phyloP scores from a whole-genome alignment of 306 rosid genomes.

The Dalbergia cultrata region DNA sequence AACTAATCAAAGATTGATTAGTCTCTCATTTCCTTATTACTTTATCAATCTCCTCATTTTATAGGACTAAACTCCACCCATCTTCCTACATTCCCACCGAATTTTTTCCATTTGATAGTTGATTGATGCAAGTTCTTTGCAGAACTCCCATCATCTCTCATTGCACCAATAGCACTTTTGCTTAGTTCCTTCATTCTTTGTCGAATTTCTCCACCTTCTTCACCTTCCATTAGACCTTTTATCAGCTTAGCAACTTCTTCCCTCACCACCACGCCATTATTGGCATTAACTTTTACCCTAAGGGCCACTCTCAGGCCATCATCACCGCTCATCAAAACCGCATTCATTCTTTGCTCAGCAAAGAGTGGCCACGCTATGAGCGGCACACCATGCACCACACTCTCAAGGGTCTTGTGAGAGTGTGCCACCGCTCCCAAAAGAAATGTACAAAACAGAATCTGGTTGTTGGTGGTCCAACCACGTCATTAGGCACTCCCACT shows the following conservation, averaged over 20 bases:
- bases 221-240: background rate
- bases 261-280: background rate
- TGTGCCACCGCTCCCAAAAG: conserved; percentile 42
- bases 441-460: conserved; percentile 25
- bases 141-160: background rate
- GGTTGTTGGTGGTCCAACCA: conserved; percentile 33
- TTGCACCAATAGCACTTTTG: background rate
- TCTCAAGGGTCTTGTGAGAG: background rate
- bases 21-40: too few species aligned
- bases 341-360: conserved; percentile 15
- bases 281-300: background rate
- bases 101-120: too few species aligned
- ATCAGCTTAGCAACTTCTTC: background rate
- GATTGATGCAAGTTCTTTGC: too few species aligned
- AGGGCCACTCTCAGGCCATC: background rate
- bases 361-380: conserved; percentile 28
- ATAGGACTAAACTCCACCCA: too few species aligned
- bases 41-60: too few species aligned
- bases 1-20: too few species aligned
- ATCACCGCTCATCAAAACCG: background rate
- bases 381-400: conserved; percentile 6
- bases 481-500: background rate
- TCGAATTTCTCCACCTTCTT: background rate
- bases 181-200: background rate
- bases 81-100: too few species aligned